phyloP scores from a whole-genome alignment of 441 rosid genomes.

The Jatropha podagrica region DNA sequence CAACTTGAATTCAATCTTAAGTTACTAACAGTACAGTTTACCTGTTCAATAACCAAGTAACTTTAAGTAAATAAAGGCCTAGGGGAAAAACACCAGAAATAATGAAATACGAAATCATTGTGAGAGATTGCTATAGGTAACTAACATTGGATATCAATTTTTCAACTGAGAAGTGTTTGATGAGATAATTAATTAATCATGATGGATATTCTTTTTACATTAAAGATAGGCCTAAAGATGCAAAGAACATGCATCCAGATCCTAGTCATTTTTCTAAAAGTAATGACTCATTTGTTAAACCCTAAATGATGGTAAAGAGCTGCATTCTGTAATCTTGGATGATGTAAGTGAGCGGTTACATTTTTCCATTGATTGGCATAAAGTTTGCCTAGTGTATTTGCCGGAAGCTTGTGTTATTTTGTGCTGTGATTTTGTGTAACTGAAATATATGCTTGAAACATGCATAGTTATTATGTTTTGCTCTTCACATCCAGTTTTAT shows the following conservation, averaged over 20 bases:
- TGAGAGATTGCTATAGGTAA: background rate
- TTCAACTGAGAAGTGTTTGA: background rate
- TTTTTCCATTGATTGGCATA: background rate
- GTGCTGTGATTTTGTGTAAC: background rate
- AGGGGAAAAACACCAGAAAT: background rate
- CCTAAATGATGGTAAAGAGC: background rate
- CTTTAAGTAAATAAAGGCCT: background rate
- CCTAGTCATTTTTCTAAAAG: background rate
- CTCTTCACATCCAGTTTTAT: slow-evolving; percentile 61
- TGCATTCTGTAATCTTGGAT: background rate
- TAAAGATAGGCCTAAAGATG: background rate
- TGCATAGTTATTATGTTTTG: background rate
- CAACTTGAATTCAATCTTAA: background rate
- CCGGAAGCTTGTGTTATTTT: background rate
- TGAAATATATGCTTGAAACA: background rate
- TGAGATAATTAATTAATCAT: background rate
- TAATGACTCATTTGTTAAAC: background rate
- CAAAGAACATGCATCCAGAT: background rate
- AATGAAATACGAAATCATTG: background rate
- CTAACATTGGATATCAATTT: background rate
- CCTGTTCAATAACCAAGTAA: background rate
- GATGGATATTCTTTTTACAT: background rate
- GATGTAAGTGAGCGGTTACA: background rate
- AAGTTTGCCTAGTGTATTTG: background rate
- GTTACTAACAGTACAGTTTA: background rate